These are phyloP conservation scores for Colletotrichum tropicicola DNA, from an alignment of 2,329 filamentous ascomycete genomes.

Conservation along the genomic window DNA sequence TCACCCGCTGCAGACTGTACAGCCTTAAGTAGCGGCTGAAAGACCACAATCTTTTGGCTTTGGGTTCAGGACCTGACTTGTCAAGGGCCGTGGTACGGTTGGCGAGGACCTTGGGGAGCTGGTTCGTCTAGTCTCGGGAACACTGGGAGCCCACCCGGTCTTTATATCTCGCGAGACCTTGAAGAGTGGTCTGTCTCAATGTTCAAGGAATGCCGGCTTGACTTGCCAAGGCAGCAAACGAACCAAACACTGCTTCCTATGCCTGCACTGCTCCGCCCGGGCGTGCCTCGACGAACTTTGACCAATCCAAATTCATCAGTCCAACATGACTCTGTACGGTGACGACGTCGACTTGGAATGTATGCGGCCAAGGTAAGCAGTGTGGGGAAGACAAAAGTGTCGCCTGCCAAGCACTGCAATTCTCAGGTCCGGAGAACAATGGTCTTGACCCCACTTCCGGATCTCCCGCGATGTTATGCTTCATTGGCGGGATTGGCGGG, in stretches of 20 bases:
- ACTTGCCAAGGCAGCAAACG: background rate
- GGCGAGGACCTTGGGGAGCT: background rate
- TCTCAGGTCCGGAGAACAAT: background rate
- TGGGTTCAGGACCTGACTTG: background rate
- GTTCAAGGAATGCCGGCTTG: background rate
- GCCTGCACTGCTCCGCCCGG: background rate
- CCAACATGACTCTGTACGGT: background rate
- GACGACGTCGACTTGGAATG: too few relatives aligned
- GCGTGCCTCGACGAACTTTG: background rate
- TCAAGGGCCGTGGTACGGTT: background rate
- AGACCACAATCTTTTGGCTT: background rate
- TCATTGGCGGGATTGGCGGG: background rate
- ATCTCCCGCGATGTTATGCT: too few relatives aligned
- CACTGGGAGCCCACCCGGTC: background rate
- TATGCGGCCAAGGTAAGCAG: conserved; percentile 2
- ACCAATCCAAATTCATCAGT: background rate
- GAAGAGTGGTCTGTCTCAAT: too few relatives aligned
- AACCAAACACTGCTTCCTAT: background rate
- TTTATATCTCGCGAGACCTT: too few relatives aligned
- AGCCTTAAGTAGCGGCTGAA: too few relatives aligned
- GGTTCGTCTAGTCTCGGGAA: conserved; percentile 2
- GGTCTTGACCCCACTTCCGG: too few relatives aligned
- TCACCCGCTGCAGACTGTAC: too few relatives aligned
- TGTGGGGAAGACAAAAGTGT: background rate
- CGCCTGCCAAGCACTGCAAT: background rate